Evolutionary conservation across 306 rosid genomes (phyloP), one percentile per base, ranked within the genome.

Genomic region (Fagus crenata): DNA sequence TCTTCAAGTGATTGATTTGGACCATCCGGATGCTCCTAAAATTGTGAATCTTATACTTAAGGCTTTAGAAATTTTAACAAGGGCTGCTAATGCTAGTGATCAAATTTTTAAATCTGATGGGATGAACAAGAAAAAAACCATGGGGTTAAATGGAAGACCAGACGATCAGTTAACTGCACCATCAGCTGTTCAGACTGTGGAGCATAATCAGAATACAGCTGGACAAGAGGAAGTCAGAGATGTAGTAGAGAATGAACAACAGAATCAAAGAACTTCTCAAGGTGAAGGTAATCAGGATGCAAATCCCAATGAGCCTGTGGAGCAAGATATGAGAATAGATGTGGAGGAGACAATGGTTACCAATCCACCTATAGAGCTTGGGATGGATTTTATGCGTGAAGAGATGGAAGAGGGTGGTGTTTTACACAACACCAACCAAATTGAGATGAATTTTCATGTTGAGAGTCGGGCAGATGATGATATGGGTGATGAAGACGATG

Each of bases 401-500:
- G 97, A 89, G 85, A 89, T 96, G 81, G 92, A 85, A 75, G 98
- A 88, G 75, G 97, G 87, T 49, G 89, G 84, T 70, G 92, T 79
- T 69, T 80, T 90, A 86, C 97, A 88, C 85, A 88, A 87, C 81
- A 63, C 89, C 46, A 90, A 88, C 67, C 96, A 96, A 87, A 93
- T 92, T 28, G 98, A 89, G 82, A 88, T 96, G 97, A 78, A 85
- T 41, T 96, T 92, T 79, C 97, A 75, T 80, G 98, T 92, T 69
- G 96, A 92, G 86, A 93, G 87, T 80, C 86, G 97, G 89, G 91
- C 85, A 75, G 93, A 89, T 80, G 97, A 96, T 86, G 97, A 89
- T 75, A 92, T 96, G 97, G 98, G 89, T 72, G 99, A 93, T 82
- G 98, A 91, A 84, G 99, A 96, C 77, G 97, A 96, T 89, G 99